phyloP scores from a whole-genome alignment of 164 flowering plant species.

The Taxillus chinensis region DNA sequence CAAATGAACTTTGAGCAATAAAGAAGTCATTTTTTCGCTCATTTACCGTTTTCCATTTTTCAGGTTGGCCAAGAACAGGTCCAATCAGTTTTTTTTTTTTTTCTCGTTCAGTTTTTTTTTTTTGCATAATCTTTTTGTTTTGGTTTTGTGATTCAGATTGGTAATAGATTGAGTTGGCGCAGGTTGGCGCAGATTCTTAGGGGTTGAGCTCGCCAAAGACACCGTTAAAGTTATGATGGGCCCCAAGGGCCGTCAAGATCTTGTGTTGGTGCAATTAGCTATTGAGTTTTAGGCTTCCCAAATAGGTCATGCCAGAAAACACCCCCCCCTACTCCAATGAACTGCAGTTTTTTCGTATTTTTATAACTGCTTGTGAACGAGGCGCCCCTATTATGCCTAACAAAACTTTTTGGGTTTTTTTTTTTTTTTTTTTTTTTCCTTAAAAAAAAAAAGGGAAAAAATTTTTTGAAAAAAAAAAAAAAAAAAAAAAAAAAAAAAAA shows the following conservation, averaged over 20 bases:
- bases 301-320: too few species aligned
- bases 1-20: background rate
- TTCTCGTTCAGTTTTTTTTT: background rate
- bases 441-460: slow-evolving; percentile 4
- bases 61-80: background rate
- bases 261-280: background rate
- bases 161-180: background rate
- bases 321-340: too few species aligned
- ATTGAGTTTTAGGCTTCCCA: too few species aligned
- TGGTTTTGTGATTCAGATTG: background rate
- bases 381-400: background rate
- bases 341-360: background rate
- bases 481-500: slow-evolving; percentile 24
- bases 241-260: background rate
- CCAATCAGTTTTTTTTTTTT: background rate
- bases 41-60: background rate
- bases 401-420: background rate
- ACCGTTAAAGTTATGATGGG: background rate
- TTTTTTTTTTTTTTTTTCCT: background rate
- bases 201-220: background rate
- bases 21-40: background rate
- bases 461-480: slow-evolving; percentile 17
- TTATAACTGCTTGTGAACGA: background rate
- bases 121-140: too few species aligned
- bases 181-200: background rate